phyloP scores from a whole-genome alignment of 306 rosid species.

The Pyrus pyrifolia region DNA sequence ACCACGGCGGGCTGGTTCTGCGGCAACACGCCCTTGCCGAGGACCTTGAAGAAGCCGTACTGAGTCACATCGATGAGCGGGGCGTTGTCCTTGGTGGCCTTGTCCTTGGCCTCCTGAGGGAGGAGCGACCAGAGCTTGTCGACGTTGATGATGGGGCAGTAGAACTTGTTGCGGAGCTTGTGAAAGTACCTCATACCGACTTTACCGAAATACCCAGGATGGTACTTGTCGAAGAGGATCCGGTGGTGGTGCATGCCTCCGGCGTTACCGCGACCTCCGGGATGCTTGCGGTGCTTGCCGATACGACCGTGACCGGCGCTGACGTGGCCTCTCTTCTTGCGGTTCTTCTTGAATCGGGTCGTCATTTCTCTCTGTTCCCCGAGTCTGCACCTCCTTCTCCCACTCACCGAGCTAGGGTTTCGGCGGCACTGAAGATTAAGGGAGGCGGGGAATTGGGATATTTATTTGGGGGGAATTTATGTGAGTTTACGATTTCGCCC shows the following conservation, averaged over 20 bases:
- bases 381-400: not conserved
- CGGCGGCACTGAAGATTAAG: conserved; percentile 25
- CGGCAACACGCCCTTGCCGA: conserved; percentile 70
- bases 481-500: conserved; percentile 21
- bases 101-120: conserved; percentile 64
- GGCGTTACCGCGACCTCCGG: conserved; percentile 87
- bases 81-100: conserved; percentile 52
- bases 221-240: conserved; percentile 86
- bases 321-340: conserved; percentile 93
- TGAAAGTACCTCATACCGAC: conserved; percentile 90
- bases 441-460: conserved; percentile 18
- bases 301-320: conserved; percentile 85
- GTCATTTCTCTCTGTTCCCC: conserved; percentile 40
- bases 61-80: conserved; percentile 71
- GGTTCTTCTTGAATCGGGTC: conserved; percentile 80
- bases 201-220: conserved; percentile 80
- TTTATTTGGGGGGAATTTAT: conserved; percentile 11
- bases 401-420: conserved; percentile 19
- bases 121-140: conserved; percentile 73
- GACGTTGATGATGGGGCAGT: conserved; percentile 66
- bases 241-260: conserved; percentile 98
- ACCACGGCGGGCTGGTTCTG: conserved; percentile 56
- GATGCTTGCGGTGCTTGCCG: conserved; percentile 86
- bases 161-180: conserved; percentile 73
- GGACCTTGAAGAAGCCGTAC: conserved; percentile 57